These are phyloP conservation scores for Centaurea solstitialis DNA, from an alignment of 129 eudicot species.

Conservation along the genomic window DNA sequence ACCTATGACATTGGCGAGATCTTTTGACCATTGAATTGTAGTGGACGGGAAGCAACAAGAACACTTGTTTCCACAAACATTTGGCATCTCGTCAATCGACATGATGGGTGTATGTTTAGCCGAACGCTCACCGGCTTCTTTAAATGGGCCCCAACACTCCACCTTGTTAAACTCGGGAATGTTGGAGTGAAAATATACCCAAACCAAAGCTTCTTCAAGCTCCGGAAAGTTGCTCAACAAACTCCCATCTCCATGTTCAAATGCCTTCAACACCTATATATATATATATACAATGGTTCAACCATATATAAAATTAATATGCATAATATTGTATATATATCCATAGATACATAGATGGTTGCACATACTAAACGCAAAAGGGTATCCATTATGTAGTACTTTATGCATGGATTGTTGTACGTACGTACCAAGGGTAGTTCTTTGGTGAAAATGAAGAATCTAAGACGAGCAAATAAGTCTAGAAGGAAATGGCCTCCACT, in stretches of 20 bases:
- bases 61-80: slow-evolving; percentile 52
- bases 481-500: slow-evolving; percentile 88
- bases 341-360: background rate
- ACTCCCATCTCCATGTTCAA: slow-evolving; percentile 80
- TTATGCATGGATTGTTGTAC: slow-evolving; percentile 10
- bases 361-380: background rate
- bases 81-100: slow-evolving; percentile 25
- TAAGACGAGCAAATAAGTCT: slow-evolving; percentile 67
- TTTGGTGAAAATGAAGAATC: slow-evolving; percentile 84
- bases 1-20: background rate
- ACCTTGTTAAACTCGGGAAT: slow-evolving; percentile 72
- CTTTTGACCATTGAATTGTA: slow-evolving; percentile 58
- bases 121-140: slow-evolving; percentile 49
- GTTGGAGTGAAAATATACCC: slow-evolving; percentile 93
- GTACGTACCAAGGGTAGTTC: slow-evolving; percentile 85
- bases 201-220: slow-evolving; percentile 63
- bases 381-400: background rate
- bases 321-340: background rate
- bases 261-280: slow-evolving; percentile 79
- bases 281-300: background rate
- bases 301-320: background rate
- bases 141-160: slow-evolving; percentile 93
- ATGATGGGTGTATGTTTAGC: slow-evolving; percentile 9
- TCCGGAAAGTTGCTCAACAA: slow-evolving; percentile 76
- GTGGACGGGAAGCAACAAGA: slow-evolving; percentile 77